phyloP scores from a whole-genome alignment of 2,329 filamentous ascomycete species.

The Lachnellula arida region DNA sequence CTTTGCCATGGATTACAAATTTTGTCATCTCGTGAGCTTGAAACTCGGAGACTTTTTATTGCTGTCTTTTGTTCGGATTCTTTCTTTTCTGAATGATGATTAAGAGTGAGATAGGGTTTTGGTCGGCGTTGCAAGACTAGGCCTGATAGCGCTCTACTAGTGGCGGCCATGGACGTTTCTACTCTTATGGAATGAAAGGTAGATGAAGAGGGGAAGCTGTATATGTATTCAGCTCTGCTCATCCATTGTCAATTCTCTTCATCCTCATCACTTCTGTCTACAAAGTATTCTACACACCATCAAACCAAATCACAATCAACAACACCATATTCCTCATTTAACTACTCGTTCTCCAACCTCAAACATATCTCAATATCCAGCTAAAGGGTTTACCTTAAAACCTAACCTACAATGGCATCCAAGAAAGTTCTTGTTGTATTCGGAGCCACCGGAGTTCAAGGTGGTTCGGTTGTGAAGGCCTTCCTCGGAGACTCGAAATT shows the following conservation, averaged over 20 bases:
- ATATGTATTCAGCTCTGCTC: neutral
- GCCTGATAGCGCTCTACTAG: neutral
- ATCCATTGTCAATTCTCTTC: neutral
- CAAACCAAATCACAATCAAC: neutral
- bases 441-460: conserved; percentile 47
- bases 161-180: neutral
- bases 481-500: conserved; percentile 45
- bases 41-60: neutral
- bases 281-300: neutral
- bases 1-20: no score
- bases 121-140: neutral
- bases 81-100: no score
- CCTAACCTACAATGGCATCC: conserved; percentile 19
- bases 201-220: neutral
- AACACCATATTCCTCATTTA: neutral
- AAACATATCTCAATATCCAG: neutral
- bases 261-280: neutral
- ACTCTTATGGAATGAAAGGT: neutral
- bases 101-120: no score
- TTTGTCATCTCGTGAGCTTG: neutral
- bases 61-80: neutral
- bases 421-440: conserved; percentile 42
- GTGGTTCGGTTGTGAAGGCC: conserved; percentile 47
- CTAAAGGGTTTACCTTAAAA: neutral
- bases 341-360: neutral